These are phyloP conservation scores for Xylariomycetidae sp. DNA, from an alignment of 2,329 filamentous ascomycete genomes.

Conservation along the genomic window DNA sequence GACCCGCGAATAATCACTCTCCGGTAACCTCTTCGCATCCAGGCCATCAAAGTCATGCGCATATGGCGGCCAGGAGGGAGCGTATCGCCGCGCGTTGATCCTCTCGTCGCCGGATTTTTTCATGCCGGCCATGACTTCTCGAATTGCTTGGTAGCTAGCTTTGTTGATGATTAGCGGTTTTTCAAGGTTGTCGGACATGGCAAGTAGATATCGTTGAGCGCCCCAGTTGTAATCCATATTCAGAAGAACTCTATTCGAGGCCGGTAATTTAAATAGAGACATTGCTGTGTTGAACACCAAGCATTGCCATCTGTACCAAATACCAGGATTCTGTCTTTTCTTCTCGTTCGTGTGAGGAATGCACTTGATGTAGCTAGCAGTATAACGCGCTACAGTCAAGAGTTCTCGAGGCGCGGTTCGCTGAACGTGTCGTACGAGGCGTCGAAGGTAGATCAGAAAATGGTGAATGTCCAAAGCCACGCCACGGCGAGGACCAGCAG, in stretches of 20 bases:
- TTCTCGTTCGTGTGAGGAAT: conserved; percentile 14
- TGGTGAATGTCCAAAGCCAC: too few relatives aligned
- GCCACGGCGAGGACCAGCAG: too few relatives aligned
- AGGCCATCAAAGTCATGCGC: conserved; percentile 52
- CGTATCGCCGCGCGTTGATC: conserved; percentile 42
- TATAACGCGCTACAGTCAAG: conserved; percentile 24
- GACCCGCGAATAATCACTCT: conserved; percentile 51
- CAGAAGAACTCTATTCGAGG: conserved; percentile 27
- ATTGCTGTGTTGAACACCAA: conserved; percentile 38
- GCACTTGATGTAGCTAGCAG: conserved; percentile 24
- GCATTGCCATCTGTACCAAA: conserved; percentile 26
- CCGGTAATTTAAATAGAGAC: conserved; percentile 29
- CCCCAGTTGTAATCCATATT: conserved; percentile 50
- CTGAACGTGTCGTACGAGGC: conserved; percentile 19
- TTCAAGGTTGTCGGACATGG: conserved; percentile 43
- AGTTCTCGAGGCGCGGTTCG: conserved; percentile 25
- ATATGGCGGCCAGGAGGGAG: conserved; percentile 57
- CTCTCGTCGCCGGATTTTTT: conserved; percentile 48
- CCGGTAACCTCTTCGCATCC: conserved; percentile 47
- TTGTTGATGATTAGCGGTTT: conserved; percentile 47
- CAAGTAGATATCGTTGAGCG: conserved; percentile 50
- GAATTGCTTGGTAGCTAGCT: conserved; percentile 50
- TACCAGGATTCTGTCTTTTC: conserved; percentile 8
- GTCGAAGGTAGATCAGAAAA: conserved; percentile 20
- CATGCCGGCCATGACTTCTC: conserved; percentile 47